Evolutionary conservation across 2,329 filamentous ascomycete genomes (phyloP).

Genomic region (Verticillium tricorpus): DNA sequence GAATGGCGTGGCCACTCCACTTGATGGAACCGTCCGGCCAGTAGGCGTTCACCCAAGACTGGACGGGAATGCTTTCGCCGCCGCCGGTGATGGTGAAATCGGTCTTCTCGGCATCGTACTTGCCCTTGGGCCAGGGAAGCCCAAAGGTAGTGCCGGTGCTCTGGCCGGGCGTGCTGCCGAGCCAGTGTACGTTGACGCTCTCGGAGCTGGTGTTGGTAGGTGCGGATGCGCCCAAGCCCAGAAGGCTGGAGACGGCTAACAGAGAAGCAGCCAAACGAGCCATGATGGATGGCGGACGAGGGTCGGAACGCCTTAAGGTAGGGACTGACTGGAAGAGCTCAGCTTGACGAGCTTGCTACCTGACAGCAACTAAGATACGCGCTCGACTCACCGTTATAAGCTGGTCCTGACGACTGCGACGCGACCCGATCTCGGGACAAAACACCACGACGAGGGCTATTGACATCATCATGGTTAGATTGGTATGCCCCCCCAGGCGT

Average conservation of each 20-base stretch:
- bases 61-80: conserved; percentile 16
- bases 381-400: not conserved
- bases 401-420: not conserved
- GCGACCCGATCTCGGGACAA: not conserved
- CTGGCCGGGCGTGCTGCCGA: conserved; percentile 30
- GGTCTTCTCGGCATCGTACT: conserved; percentile 29
- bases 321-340: not conserved
- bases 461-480: not conserved
- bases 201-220: conserved; percentile 8
- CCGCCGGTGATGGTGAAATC: conserved; percentile 26
- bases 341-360: not conserved
- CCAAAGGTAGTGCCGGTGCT: conserved; percentile 37
- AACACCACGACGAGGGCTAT: not conserved
- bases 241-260: conserved; percentile 8
- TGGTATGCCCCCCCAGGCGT: not conserved
- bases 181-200: conserved; percentile 27
- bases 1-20: conserved; percentile 55
- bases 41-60: conserved; percentile 54
- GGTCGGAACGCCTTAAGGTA: not conserved
- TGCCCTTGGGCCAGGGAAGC: conserved; percentile 37
- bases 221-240: conserved; percentile 6
- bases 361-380: not conserved
- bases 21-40: conserved; percentile 59
- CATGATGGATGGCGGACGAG: conserved; percentile 1
- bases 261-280: conserved; percentile 8